Evolutionary conservation across 202 grass and related monocot genomes (phyloP), one percentile per base, ranked within the genome.

Genomic region (Zoysia matrella): DNA sequence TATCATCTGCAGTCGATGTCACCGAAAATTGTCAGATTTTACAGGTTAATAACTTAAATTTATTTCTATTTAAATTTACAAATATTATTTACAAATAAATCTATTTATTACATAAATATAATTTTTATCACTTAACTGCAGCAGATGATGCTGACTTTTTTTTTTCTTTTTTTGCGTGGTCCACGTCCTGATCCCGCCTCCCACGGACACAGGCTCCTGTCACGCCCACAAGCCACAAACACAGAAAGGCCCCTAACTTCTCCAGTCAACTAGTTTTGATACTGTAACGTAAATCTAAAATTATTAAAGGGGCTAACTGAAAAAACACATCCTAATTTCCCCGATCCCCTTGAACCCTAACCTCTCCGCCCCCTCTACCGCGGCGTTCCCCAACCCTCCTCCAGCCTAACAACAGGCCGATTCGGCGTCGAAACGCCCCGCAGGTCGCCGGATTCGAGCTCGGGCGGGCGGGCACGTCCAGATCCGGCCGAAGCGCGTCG

Each of bases 271-370:
- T 30, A 30, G 22, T 30, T 30, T 30, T 30, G 22, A 30, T 30
- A 30, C 22, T 30, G 22, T 30, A 30, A 30, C 22, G 22, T 30
- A 30, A 30, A 30, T 30, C 22, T 30, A 30, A 30, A 30, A 30
- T 30, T 30, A 30, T 30, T 30, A 30, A 30, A 30, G 22, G 22
- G 22, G 22, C 22, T n/a, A 2, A 0, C 3, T 30, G 22, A 3
- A 78, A 66, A 67, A 82, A 51, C 7, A 12, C 50, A 7, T 77
- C 67, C 67, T 72, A 87, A 87, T 78, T 83, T 77, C 41, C 73
- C 73, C 67, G 11, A 87, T 83, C 79, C 11, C 22, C 73, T 87
- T 51, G 85, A 87, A 87, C 85, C 85, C 22, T 30, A 30, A n/a
- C 85, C 65, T 54, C 55, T 67, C 74, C 54, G 44, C 63, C 44